Evolutionary conservation across 1,139 yeast species (phyloP).

Genomic region (Sugiyamaella castrensis): DNA sequence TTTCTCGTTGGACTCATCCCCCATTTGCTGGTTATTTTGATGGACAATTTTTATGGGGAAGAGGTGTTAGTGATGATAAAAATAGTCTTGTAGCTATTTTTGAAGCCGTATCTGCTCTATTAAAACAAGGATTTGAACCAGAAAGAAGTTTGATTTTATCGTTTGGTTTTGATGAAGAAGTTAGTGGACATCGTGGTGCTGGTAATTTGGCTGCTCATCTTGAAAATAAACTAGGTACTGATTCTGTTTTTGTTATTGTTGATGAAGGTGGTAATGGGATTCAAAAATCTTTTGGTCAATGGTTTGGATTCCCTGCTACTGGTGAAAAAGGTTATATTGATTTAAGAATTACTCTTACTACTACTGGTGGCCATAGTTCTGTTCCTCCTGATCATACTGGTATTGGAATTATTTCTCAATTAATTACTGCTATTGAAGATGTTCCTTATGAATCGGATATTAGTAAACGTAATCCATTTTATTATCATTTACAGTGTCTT

Average conservation of each 20-base stretch:
- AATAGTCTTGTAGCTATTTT: constrained; percentile 53
- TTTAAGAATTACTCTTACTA: constrained; percentile 46
- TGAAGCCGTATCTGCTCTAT: constrained; percentile 54
- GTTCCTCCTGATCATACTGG: constrained; percentile 70
- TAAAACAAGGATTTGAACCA: constrained; percentile 50
- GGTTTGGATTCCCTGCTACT: constrained; percentile 57
- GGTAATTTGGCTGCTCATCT: constrained; percentile 43
- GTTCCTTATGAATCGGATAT: constrained; percentile 49
- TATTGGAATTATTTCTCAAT: constrained; percentile 61
- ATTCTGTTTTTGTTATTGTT: constrained; percentile 54
- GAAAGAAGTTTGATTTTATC: constrained; percentile 55
- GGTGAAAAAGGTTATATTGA: constrained; percentile 70
- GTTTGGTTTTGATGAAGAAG: constrained; percentile 73
- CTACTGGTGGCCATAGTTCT: constrained; percentile 74
- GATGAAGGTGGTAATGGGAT: constrained; percentile 53
- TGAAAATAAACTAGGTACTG: constrained; percentile 51
- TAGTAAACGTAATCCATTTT: constrained; percentile 50
- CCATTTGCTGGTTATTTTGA: constrained; percentile 72
- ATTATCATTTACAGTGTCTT: constrained; percentile 42
- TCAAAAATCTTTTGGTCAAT: constrained; percentile 39
- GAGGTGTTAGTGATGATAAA: constrained; percentile 68
- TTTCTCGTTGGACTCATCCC: constrained; percentile 62
- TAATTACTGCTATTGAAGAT: constrained; percentile 50
- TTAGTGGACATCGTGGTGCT: constrained; percentile 61
- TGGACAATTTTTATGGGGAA: constrained; percentile 54